A percentile compares a stretch with the other conserved stretches of the same genome.
These are phyloP conservation scores for Talaromyces sp. DNA, from an alignment of 2,329 filamentous ascomycete genomes.

Conservation along the genomic window DNA sequence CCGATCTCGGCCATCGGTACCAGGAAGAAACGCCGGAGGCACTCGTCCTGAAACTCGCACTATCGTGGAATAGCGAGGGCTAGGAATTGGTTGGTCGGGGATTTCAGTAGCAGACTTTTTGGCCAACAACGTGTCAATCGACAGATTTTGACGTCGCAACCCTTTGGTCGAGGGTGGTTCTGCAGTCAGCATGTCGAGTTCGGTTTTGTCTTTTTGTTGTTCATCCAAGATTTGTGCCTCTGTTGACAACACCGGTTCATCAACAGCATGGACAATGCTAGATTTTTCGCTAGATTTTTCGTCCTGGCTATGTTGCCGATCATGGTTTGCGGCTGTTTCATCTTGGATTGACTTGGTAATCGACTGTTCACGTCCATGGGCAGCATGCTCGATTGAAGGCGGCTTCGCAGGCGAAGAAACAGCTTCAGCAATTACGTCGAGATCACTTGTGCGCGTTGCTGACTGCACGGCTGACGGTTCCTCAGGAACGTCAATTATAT, in stretches of 20 bases:
- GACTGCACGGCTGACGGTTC: slow-evolving; percentile 22
- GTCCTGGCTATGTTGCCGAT: not conserved
- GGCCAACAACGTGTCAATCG: slow-evolving; percentile 3
- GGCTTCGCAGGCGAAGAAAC: slow-evolving; percentile 6
- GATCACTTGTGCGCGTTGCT: not conserved
- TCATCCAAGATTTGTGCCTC: not conserved
- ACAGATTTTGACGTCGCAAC: slow-evolving; percentile 5
- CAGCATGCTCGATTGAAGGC: not conserved
- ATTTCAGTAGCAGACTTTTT: not conserved
- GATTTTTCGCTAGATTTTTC: not conserved
- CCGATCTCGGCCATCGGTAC: slow-evolving; percentile 57
- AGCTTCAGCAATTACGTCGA: slow-evolving; percentile 7
- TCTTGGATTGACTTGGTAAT: not conserved
- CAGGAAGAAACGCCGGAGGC: slow-evolving; percentile 30
- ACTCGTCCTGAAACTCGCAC: slow-evolving; percentile 29
- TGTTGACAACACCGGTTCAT: not conserved
- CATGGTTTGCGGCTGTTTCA: not conserved
- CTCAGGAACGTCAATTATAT: slow-evolving; percentile 46
- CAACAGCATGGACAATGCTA: not conserved
- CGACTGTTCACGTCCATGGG: not conserved
- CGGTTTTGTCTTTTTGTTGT: not conserved
- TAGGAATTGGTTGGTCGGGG: slow-evolving; percentile 16
- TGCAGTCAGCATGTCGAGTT: slow-evolving; percentile 7
- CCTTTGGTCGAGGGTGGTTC: slow-evolving; percentile 9
- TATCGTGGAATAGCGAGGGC: slow-evolving; percentile 21